Conservation (phyloP, 2,329 filamentous ascomycete genomes). For the Fusarium chaquense region DNA sequence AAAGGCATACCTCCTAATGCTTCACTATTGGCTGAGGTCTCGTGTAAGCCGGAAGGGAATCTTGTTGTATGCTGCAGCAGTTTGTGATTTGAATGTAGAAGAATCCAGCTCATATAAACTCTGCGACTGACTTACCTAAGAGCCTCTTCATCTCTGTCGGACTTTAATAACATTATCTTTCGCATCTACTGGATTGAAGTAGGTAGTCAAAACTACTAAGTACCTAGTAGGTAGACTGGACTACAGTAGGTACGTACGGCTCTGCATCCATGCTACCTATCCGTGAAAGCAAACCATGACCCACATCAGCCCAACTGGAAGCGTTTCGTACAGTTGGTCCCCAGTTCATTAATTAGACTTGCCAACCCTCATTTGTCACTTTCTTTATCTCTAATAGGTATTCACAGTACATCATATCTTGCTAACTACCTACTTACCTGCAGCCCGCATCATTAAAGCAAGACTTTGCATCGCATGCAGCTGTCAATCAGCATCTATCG, state of each 20-base stretch:
- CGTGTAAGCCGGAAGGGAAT: background rate
- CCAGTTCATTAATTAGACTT: conserved; percentile 2
- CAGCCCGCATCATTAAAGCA: conserved; percentile 7
- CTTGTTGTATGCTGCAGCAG: background rate
- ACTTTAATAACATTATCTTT: background rate
- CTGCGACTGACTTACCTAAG: background rate
- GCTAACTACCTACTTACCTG: background rate
- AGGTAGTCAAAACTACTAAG: background rate
- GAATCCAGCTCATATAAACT: background rate
- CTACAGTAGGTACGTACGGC: background rate
- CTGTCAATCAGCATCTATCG: conserved; percentile 9
- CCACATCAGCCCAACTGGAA: conserved; percentile 13
- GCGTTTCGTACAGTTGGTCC: conserved; percentile 13
- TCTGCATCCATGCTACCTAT: background rate
- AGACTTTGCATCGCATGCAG: background rate
- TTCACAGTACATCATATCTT: conserved; percentile 33
- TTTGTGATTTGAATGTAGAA: background rate
- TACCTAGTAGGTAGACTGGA: background rate
- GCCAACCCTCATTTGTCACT: conserved; percentile 18
- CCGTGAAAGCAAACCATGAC: background rate
- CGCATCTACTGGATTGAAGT: background rate
- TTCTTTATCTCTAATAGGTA: conserved; percentile 20
- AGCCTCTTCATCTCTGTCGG: background rate
- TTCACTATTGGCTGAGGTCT: background rate
- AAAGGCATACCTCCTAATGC: no score